Evolutionary conservation across 108 stramenopile genomes (phyloP).

Genomic region (Chaetoceros tenuissimus): DNA sequence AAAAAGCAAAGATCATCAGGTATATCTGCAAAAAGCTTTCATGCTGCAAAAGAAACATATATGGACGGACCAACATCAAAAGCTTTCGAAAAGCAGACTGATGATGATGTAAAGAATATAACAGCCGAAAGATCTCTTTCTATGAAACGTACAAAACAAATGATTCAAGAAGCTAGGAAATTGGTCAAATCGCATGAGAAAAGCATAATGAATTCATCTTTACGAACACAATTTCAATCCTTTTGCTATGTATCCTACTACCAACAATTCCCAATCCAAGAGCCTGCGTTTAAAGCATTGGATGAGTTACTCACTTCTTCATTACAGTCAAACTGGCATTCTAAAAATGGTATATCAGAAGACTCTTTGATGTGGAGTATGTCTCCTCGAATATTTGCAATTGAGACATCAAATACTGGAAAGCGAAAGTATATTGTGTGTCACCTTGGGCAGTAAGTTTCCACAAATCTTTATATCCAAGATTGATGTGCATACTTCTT

Average conservation of each 20-base stretch:
- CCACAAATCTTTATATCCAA: too few species aligned
- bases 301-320: background rate
- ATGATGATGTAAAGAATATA: too few species aligned
- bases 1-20: too few species aligned
- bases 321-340: background rate
- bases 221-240: background rate
- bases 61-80: too few species aligned
- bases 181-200: background rate
- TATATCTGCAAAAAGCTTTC: too few species aligned
- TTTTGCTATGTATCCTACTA: background rate
- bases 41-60: too few species aligned
- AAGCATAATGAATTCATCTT: background rate
- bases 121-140: too few species aligned
- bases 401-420: slow-evolving; percentile 61
- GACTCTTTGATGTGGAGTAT: slow-evolving; percentile 14
- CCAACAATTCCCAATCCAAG: background rate
- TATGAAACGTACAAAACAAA: background rate
- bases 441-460: too few species aligned
- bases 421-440: slow-evolving; percentile 74
- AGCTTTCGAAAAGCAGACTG: too few species aligned
- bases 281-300: background rate
- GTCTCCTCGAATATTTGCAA: slow-evolving; percentile 79
- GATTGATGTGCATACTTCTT: too few species aligned
- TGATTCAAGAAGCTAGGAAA: background rate
- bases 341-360: too few species aligned